Conservation (phyloP, 768 basidiomycete species). For the Mycena sanguinolenta region DNA sequence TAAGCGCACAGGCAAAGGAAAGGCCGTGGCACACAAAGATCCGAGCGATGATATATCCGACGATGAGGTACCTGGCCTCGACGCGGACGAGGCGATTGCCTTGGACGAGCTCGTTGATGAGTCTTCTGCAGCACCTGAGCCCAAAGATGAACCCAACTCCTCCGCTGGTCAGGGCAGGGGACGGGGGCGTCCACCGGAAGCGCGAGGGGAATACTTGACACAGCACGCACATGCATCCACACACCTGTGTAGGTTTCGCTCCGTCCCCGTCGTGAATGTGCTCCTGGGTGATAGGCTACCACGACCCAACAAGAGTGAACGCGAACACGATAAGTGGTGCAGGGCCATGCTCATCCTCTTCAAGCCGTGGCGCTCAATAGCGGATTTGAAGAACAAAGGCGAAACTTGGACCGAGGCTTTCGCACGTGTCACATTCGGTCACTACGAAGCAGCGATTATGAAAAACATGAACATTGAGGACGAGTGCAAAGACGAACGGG, state of each 20-base stretch:
- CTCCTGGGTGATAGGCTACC: background rate
- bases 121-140: background rate
- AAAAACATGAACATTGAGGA: constrained; percentile 2
- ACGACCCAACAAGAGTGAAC: background rate
- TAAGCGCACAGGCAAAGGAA: too few species aligned
- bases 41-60: too few species aligned
- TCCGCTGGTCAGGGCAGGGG: background rate
- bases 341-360: constrained; percentile 15
- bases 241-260: background rate
- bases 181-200: too few species aligned
- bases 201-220: too few species aligned
- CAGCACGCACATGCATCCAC: background rate
- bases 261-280: background rate
- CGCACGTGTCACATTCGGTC: background rate
- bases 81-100: too few species aligned
- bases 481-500: constrained; percentile 18
- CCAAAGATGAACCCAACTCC: background rate
- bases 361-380: constrained; percentile 3
- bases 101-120: background rate
- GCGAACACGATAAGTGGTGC: background rate
- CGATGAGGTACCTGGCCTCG: too few species aligned
- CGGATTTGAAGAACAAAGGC: background rate
- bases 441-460: background rate
- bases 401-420: background rate
- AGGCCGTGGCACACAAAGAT: too few species aligned